Evolutionary conservation across 1,139 yeast genomes (phyloP), one percentile per base, ranked within the genome.

Genomic region (Blastobotrys capitulatus): DNA sequence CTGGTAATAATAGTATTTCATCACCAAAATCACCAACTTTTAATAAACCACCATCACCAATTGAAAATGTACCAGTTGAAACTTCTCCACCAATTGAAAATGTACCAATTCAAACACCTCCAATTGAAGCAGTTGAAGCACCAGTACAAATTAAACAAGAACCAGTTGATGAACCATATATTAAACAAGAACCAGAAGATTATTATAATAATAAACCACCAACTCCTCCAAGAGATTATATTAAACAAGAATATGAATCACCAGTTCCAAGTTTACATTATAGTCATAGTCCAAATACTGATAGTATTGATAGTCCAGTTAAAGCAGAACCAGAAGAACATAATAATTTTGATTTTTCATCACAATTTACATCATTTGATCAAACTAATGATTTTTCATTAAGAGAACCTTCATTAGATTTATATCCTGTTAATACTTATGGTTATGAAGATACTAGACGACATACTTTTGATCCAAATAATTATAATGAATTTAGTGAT

Each of bases 191-290:
- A 6, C 37, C 16, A 34, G 9, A 34, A 15, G 19, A 34, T 15
- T 6, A 7, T 6, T n/a, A n/a, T n/a, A 16, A 34, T 15, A 4
- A 39, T 25, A 31, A 40, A n/a, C 25, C 36, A 7, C 35, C 22
- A 13, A 31, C 25, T 16, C 43, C 37, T 7, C 39, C 39, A 36
- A 16, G 6, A 16, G 20, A 36, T 26, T 26, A 26, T 26, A n/a
- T n/a, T n/a, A n/a, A 42, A 20, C 42, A 38, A 31, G 47, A 43
- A 16, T 51, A 53, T 32, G 32, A 39, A 19, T 54, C 57, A 1
- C 57, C 58, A n/a, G 58, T 54, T 6, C 58, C 58, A n/a, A 55
- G 58, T 22, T 44, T 55, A 22, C 57, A 54, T 22, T 51, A 42
- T 26, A 29, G 44, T 32, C 15, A 51, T 32, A 54, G 57, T 42